phyloP scores from a whole-genome alignment of 1,284 basidiomycete genomes.

The Phellopilus nigrolimitatus region DNA sequence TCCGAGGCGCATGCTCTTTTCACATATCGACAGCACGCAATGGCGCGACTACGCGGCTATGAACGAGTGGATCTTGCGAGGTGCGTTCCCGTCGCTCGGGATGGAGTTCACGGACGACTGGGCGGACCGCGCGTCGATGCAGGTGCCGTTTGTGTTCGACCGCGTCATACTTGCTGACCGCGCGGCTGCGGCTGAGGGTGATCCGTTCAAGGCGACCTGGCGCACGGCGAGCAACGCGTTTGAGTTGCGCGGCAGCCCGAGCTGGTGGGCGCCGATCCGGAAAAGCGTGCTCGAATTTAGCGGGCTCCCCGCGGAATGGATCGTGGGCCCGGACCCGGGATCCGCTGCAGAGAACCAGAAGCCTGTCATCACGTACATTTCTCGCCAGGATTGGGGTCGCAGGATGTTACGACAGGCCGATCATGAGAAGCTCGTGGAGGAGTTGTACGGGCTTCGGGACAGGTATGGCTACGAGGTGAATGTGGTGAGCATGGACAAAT shows the following conservation, averaged over 20 bases:
- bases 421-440: slow-evolving; percentile 60
- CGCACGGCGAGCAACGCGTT: slow-evolving; percentile 73
- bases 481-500: slow-evolving; percentile 75
- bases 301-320: slow-evolving; percentile 42
- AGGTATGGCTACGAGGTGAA: slow-evolving; percentile 80
- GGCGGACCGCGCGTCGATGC: slow-evolving; percentile 68
- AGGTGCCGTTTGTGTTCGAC: slow-evolving; percentile 69
- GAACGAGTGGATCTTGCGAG: slow-evolving; percentile 74
- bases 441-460: slow-evolving; percentile 60
- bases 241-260: slow-evolving; percentile 60
- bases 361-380: slow-evolving; percentile 84
- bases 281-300: slow-evolving; percentile 69
- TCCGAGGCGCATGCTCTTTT: slow-evolving; percentile 70
- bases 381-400: slow-evolving; percentile 78
- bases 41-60: slow-evolving; percentile 86
- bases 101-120: slow-evolving; percentile 79
- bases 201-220: slow-evolving; percentile 63
- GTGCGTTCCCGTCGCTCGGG: slow-evolving; percentile 70
- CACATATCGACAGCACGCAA: slow-evolving; percentile 64
- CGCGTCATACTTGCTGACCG: slow-evolving; percentile 81
- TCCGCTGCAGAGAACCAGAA: slow-evolving; percentile 17
- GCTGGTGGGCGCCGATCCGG: slow-evolving; percentile 81
- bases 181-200: slow-evolving; percentile 70
- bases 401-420: slow-evolving; percentile 62
- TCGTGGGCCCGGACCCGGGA: slow-evolving; percentile 28